phyloP scores from a whole-genome alignment of 1,139 yeast species.

The Scheffersomyces lignicola region DNA sequence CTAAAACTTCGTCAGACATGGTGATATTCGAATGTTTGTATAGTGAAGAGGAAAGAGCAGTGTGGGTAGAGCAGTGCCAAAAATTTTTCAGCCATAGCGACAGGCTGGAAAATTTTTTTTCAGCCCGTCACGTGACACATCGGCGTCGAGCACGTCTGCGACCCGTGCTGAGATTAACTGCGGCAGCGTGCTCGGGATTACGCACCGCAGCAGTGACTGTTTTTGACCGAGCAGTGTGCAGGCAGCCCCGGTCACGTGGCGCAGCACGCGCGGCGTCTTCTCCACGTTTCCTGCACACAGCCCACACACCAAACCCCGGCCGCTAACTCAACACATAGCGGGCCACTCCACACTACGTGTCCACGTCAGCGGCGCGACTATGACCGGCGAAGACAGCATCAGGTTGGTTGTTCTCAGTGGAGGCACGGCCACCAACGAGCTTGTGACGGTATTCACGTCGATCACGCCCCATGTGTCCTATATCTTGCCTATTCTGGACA shows the following conservation, averaged over 20 bases:
- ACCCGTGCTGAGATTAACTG: slow-evolving; percentile 25
- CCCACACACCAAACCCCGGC: no score
- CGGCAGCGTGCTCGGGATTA: slow-evolving; percentile 34
- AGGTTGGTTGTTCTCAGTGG: slow-evolving; percentile 52
- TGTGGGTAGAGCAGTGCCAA: slow-evolving; percentile 8
- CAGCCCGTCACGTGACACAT: slow-evolving; percentile 7
- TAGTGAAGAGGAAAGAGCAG: not conserved
- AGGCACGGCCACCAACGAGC: slow-evolving; percentile 73
- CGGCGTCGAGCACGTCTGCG: slow-evolving; percentile 4
- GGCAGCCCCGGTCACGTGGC: slow-evolving; percentile 9
- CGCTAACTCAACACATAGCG: no score
- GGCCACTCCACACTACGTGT: no score
- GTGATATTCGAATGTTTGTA: slow-evolving; percentile 12
- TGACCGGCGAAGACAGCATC: slow-evolving; percentile 25
- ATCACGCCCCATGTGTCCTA: slow-evolving; percentile 52
- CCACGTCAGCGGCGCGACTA: no score
- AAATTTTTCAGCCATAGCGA: slow-evolving; percentile 15
- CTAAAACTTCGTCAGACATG: slow-evolving; percentile 91
- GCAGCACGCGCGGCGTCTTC: no score
- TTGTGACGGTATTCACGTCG: slow-evolving; percentile 49
- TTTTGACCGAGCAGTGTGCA: slow-evolving; percentile 33
- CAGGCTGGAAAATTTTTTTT: slow-evolving; percentile 2
- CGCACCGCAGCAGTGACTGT: slow-evolving; percentile 33
- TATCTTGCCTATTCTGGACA: slow-evolving; percentile 83
- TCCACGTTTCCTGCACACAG: no score